Evolutionary conservation across 2,329 filamentous ascomycete genomes (phyloP).

Genomic region (Colletotrichum sp.): DNA sequence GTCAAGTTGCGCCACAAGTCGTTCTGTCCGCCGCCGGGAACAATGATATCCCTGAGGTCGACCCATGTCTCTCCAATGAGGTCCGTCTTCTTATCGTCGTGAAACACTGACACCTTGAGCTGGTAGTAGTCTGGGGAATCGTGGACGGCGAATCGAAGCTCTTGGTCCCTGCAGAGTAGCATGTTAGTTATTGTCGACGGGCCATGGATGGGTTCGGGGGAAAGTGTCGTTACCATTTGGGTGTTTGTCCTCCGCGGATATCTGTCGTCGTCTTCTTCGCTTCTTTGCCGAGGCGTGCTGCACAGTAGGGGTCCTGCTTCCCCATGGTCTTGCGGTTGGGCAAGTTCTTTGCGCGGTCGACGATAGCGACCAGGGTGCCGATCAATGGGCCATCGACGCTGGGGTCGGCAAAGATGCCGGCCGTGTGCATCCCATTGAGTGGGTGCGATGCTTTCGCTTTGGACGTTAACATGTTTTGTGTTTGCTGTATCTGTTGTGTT

Average conservation of each 20-base stretch:
- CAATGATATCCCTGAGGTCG: constrained; percentile 79
- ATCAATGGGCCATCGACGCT: constrained; percentile 91
- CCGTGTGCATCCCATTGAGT: constrained; percentile 75
- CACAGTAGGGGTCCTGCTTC: constrained; percentile 98
- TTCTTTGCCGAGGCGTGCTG: constrained; percentile 91
- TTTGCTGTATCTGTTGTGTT: neutral
- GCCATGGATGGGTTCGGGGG: neutral
- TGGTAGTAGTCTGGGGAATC: constrained; percentile 96
- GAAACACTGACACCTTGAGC: constrained; percentile 94
- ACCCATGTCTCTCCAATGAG: constrained; percentile 95
- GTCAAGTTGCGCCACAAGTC: constrained; percentile 90
- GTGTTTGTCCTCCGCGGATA: constrained; percentile 92
- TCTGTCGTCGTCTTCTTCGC: constrained; percentile 97
- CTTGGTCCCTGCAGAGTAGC: constrained; percentile 78
- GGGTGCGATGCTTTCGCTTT: constrained; percentile 58
- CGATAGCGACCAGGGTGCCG: constrained; percentile 88
- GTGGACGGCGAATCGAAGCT: constrained; percentile 94
- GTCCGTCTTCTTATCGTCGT: constrained; percentile 97
- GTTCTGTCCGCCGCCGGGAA: constrained; percentile 87
- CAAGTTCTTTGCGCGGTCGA: constrained; percentile 95
- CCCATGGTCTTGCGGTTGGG: constrained; percentile 97
- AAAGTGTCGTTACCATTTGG: constrained; percentile 74
- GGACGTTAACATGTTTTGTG: constrained; percentile 39
- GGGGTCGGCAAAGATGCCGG: constrained; percentile 95
- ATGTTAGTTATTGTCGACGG: neutral